Percentiles rank a stretch among this genome's conserved stretches.
These are phyloP conservation scores for Xylogone sp. DNA, from an alignment of 2,329 filamentous ascomycete genomes.

Conservation along the genomic window DNA sequence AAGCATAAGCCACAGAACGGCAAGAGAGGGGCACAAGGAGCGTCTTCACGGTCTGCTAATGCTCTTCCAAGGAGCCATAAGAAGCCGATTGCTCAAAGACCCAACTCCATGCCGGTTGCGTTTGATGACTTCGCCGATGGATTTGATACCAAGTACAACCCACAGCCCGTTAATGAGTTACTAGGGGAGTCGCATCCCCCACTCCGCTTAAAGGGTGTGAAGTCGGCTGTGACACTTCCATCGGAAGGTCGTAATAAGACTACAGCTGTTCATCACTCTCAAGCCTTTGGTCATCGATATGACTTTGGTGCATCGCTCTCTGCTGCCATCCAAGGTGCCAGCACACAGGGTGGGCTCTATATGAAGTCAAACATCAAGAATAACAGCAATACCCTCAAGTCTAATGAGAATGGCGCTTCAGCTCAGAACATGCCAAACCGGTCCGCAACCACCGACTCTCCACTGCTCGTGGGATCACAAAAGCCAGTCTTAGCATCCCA, in stretches of 20 bases:
- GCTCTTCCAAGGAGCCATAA: constrained; percentile 65
- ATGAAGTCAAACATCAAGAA: constrained; percentile 30
- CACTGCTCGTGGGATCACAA: constrained; percentile 48
- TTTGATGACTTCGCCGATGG: constrained; percentile 68
- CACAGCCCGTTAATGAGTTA: constrained; percentile 57
- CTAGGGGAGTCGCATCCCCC: constrained; percentile 56
- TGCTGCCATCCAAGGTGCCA: constrained; percentile 73
- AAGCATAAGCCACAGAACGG: constrained; percentile 61
- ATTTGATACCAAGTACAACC: constrained; percentile 40
- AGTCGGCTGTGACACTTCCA: constrained; percentile 54
- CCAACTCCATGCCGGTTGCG: constrained; percentile 49
- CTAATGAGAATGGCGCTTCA: constrained; percentile 16
- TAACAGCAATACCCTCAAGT: constrained; percentile 13
- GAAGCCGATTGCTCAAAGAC: constrained; percentile 44
- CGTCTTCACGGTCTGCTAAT: constrained; percentile 45
- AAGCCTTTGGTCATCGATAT: constrained; percentile 88
- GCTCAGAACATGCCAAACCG: constrained; percentile 19
- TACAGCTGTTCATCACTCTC: constrained; percentile 54
- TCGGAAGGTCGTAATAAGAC: constrained; percentile 30
- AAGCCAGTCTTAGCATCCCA: constrained; percentile 75
- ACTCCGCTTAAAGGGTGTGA: constrained; percentile 67
- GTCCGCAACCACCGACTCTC: constrained; percentile 39
- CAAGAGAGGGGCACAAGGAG: constrained; percentile 49
- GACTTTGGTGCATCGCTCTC: constrained; percentile 91
- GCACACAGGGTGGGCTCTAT: constrained; percentile 52